phyloP scores from a whole-genome alignment of 116 monocot species.

The Iris pallida region DNA sequence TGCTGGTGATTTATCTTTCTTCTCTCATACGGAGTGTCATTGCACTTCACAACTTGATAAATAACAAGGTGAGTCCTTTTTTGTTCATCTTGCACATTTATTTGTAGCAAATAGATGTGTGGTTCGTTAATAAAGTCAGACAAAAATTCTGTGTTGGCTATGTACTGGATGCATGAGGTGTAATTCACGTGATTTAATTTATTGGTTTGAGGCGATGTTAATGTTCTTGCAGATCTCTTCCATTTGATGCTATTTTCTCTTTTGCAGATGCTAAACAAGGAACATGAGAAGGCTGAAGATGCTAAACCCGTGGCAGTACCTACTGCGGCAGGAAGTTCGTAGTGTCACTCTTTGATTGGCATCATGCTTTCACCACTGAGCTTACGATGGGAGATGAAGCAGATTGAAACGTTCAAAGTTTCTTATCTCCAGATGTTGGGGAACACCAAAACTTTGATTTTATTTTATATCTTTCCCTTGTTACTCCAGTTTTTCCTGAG shows the following conservation, averaged over 20 bases:
- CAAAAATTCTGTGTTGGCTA: no score
- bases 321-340: constrained; percentile 21
- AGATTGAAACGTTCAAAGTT: not conserved
- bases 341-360: constrained; percentile 3
- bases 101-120: not conserved
- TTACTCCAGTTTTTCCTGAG: no score
- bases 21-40: constrained; percentile 95
- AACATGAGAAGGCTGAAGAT: constrained; percentile 67
- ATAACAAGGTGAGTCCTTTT: constrained; percentile 59
- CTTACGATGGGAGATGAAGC: not conserved
- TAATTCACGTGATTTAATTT: no score
- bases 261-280: constrained; percentile 63
- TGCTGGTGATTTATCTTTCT: constrained; percentile 92
- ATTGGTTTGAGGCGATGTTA: no score
- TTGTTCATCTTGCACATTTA: not conserved
- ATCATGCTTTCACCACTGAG: not conserved
- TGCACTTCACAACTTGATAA: constrained; percentile 95
- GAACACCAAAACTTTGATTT: not conserved
- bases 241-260: not conserved
- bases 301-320: constrained; percentile 32
- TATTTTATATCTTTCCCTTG: no score
- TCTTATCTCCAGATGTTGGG: not conserved
- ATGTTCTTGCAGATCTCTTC: no score
- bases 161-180: no score
- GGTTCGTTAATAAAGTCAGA: no score